Percentiles rank a stretch among this genome's conserved stretches.
Conservation (phyloP, 495 filamentous ascomycete genomes). For the Xylona heveae region DNA sequence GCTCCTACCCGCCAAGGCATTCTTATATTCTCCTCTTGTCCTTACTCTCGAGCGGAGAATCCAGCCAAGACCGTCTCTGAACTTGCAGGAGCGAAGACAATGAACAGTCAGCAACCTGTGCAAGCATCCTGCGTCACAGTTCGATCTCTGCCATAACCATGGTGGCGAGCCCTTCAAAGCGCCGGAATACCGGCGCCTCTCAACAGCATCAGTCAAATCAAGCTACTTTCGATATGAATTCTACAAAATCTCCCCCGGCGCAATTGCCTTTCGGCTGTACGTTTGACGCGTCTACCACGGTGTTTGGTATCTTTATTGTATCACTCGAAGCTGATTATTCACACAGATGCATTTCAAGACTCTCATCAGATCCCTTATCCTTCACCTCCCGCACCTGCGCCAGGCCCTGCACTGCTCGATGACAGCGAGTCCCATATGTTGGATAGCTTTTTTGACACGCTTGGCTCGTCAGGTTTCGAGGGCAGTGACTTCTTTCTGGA, state of each 20-base stretch:
- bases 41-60: too few species aligned
- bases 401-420: conserved; percentile 36
- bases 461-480: conserved; percentile 30
- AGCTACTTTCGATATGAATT: conserved; percentile 4
- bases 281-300: too few species aligned
- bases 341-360: conserved; percentile 24
- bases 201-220: too few species aligned
- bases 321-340: conserved; percentile 12
- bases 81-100: too few species aligned
- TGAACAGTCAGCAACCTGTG: too few species aligned
- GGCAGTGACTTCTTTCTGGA: conserved; percentile 25
- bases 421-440: conserved; percentile 38
- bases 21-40: too few species aligned
- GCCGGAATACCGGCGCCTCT: background rate
- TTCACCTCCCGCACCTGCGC: conserved; percentile 32
- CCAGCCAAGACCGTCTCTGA: too few species aligned
- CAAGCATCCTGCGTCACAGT: too few species aligned
- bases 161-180: background rate
- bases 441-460: conserved; percentile 37
- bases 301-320: too few species aligned
- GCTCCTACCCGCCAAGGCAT: too few species aligned
- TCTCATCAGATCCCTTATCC: conserved; percentile 30
- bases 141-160: conserved; percentile 1
- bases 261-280: conserved; percentile 4
- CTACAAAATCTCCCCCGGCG: conserved; percentile 2